These are phyloP conservation scores for Botryotinia calthae DNA, from an alignment of 2,329 filamentous ascomycete genomes.

Conservation along the genomic window DNA sequence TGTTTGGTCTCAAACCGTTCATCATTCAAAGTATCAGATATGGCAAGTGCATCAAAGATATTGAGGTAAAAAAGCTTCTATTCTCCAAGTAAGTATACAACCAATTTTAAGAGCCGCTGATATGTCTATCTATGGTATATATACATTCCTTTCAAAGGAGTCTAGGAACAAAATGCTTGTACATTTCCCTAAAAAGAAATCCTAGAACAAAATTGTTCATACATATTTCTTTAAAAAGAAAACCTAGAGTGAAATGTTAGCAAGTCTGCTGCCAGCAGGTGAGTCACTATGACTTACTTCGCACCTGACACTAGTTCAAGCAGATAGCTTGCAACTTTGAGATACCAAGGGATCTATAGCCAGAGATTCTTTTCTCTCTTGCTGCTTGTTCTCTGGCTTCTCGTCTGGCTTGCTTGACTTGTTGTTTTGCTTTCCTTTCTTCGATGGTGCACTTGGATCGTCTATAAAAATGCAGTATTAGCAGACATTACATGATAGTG, in stretches of 20 bases:
- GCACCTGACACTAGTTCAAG: neutral
- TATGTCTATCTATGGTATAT: neutral
- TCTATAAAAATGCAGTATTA: neutral
- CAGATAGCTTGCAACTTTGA: neutral
- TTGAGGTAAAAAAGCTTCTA: neutral
- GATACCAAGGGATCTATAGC: neutral
- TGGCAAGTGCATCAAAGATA: neutral
- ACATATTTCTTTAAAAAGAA: no score
- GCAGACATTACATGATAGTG: neutral
- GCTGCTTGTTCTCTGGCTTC: neutral
- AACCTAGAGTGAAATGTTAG: neutral
- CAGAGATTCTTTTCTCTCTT: neutral
- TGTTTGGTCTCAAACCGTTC: neutral
- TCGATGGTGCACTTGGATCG: neutral
- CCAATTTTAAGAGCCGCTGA: neutral
- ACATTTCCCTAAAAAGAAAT: neutral
- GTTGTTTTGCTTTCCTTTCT: neutral
- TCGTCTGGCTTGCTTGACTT: neutral
- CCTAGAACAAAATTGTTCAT: neutral
- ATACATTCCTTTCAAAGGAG: neutral
- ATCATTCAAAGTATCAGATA: neutral
- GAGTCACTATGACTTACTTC: neutral
- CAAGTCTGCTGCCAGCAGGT: neutral
- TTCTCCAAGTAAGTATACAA: neutral
- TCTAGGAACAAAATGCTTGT: neutral